Percentiles rank a stretch among this genome's conserved stretches.
Conservation (phyloP, 305 asterid species). For the Andrographis paniculata region DNA sequence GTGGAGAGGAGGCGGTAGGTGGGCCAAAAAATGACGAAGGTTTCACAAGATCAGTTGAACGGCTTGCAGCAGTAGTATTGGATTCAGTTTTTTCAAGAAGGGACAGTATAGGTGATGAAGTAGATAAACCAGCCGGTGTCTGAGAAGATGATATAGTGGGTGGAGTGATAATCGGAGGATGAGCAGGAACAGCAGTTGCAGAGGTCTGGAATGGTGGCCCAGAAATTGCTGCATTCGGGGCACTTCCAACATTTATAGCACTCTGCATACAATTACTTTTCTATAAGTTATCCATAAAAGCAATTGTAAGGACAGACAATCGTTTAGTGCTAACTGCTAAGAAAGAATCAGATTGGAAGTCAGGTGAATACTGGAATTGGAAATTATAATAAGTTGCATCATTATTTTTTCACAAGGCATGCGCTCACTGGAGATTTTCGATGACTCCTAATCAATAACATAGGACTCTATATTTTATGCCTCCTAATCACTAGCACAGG, state of each 20-base stretch:
- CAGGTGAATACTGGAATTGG: background rate
- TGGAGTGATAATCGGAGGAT: constrained; percentile 25
- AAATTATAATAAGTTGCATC: background rate
- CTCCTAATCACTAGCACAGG: constrained; percentile 2
- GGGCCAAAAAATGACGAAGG: constrained; percentile 64
- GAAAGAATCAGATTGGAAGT: constrained; percentile 1
- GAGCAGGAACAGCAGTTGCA: constrained; percentile 22
- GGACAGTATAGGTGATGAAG: constrained; percentile 39
- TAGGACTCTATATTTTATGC: background rate
- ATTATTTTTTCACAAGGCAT: background rate
- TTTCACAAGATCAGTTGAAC: constrained; percentile 47
- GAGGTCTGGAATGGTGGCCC: constrained; percentile 41
- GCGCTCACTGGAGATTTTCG: background rate
- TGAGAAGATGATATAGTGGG: constrained; percentile 30
- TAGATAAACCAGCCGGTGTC: constrained; percentile 31
- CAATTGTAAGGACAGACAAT: background rate
- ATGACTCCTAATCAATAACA: constrained; percentile 1
- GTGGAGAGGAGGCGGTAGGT: constrained; percentile 39
- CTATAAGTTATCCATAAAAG: constrained; percentile 10
- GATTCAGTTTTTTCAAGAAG: constrained; percentile 42
- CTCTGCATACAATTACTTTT: constrained; percentile 27
- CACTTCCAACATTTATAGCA: constrained; percentile 40
- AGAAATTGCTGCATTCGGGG: constrained; percentile 29
- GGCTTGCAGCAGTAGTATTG: constrained; percentile 24
- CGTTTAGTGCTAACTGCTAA: constrained; percentile 4